Base-by-base conservation (phyloP, 2,329 filamentous ascomycete genomes). In the Claviceps sp. region DNA sequence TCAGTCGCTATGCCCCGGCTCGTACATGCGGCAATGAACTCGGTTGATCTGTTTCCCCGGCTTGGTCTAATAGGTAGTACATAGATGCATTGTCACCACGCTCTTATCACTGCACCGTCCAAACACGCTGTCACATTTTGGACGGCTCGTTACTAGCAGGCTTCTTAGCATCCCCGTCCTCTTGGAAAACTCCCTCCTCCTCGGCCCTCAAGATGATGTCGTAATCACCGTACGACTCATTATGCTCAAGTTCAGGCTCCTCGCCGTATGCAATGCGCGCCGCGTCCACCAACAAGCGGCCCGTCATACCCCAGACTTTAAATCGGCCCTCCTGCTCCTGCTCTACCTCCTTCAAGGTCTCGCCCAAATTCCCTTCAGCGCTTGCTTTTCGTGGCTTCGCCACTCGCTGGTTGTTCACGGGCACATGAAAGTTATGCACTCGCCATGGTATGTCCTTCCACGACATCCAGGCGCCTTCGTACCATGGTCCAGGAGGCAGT, bases 221-320 rank as follows among this genome's bases (percentile, higher is more conserved):
- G 61, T 75, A 71, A 58, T 82, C 78, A 5, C 78, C 78, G 59
- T 70, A 74, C 50, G 71, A 67, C 3, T 62, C 59, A 51, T 79
- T 80, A 57, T 80, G 76, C 70, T 94, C 88, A 65, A 95, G 95
- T 63, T 88, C 85, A 4, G 91, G 91, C 63, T 87, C 80, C 68
- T 85, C 78, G 2, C 70, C 84, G 64, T 93, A 97, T 20, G 90
- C 91, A 17, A 95, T 76, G 55, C 87, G 75, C 37, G 91, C 90
- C 4, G 86, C 85, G 68, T 97, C 91, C 5, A 96, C 87, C 51
- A 96, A 66, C 51, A 97, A 91, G 50, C 88, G 75, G 2, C 88
- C 91, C 50, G 91, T 97, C 88, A 97, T 91, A 16, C 91, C 91
- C 78, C 90, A 96, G 4, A 97, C 89, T 58, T 86, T 82, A 68